These are phyloP conservation scores for Iberis amara DNA, from an alignment of 441 rosid genomes.

Conservation along the genomic window DNA sequence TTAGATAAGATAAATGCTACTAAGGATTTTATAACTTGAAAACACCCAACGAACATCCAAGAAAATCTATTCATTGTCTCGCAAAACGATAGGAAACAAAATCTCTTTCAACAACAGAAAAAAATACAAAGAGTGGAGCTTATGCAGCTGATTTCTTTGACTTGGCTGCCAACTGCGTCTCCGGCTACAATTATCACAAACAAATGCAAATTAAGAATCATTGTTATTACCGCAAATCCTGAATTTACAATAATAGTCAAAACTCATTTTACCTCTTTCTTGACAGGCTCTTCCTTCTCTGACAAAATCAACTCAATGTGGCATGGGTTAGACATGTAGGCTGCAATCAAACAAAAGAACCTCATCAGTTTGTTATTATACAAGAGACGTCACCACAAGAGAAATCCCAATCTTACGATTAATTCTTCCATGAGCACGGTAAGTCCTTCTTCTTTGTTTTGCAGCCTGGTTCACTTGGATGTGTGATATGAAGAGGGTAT, in stretches of 20 bases:
- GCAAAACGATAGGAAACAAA: conserved; percentile 11
- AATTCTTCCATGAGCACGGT: conserved; percentile 90
- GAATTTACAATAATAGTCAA: background rate
- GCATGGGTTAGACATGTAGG: conserved; percentile 91
- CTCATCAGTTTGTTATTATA: background rate
- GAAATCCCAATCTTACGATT: conserved; percentile 47
- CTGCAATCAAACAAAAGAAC: conserved; percentile 28
- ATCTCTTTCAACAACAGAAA: conserved; percentile 22
- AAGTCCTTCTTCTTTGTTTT: conserved; percentile 82
- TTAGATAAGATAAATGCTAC: conserved; percentile 20
- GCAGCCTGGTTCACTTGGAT: conserved; percentile 94
- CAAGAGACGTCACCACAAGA: background rate
- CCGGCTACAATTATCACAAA: conserved; percentile 41
- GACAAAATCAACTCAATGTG: conserved; percentile 80
- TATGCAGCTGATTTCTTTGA: conserved; percentile 42
- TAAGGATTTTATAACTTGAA: background rate
- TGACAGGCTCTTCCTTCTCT: conserved; percentile 84
- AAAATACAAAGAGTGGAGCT: conserved; percentile 1
- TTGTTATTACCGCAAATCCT: background rate
- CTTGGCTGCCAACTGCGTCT: conserved; percentile 62
- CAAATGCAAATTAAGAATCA: background rate
- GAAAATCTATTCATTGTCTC: conserved; percentile 20
- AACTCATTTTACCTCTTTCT: conserved; percentile 62
- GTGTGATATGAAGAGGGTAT: conserved; percentile 67
- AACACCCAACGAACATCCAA: background rate